Conservation (phyloP, 2,329 filamentous ascomycete genomes). For the Cryphonectria japonica region DNA sequence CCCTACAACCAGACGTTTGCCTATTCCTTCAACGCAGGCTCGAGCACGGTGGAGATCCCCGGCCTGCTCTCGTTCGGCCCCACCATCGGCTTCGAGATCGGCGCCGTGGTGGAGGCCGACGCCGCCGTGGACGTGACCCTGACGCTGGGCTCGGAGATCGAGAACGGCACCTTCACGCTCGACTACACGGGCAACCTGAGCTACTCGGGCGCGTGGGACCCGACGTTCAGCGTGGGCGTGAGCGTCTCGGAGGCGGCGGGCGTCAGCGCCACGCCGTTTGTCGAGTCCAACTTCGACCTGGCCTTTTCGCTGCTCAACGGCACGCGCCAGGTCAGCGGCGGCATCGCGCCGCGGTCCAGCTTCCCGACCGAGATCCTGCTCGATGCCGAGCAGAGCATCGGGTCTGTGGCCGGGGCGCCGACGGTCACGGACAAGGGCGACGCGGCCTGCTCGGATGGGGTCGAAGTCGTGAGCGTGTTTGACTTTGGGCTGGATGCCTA, state of each 20-base stretch:
- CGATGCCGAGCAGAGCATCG: conserved; percentile 31
- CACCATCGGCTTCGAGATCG: conserved; percentile 42
- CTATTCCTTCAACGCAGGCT: conserved; percentile 45
- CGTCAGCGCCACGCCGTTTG: conserved; percentile 34
- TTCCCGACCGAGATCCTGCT: conserved; percentile 36
- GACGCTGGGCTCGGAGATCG: conserved; percentile 30
- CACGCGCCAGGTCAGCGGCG: conserved; percentile 34
- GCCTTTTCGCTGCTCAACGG: conserved; percentile 35
- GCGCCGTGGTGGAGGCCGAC: conserved; percentile 40
- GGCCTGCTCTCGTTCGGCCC: conserved; percentile 41
- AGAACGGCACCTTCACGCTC: conserved; percentile 35
- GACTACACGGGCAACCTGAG: conserved; percentile 36
- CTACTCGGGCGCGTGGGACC: conserved; percentile 30
- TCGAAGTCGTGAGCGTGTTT: conserved; percentile 35
- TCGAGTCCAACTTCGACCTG: conserved; percentile 32
- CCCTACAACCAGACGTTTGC: conserved; percentile 40
- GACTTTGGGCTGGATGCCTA: conserved; percentile 35
- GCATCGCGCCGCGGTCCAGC: conserved; percentile 35
- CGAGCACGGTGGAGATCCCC: conserved; percentile 44
- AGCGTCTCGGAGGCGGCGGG: conserved; percentile 32
- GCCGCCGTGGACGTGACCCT: conserved; percentile 34
- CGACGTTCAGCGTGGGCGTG: conserved; percentile 29
- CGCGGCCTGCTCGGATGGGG: conserved; percentile 33
- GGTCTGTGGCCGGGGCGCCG: conserved; percentile 34
- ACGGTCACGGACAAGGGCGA: conserved; percentile 26